Base-by-base conservation (phyloP, 768 basidiomycete species). In the Leccinum arenicola region DNA sequence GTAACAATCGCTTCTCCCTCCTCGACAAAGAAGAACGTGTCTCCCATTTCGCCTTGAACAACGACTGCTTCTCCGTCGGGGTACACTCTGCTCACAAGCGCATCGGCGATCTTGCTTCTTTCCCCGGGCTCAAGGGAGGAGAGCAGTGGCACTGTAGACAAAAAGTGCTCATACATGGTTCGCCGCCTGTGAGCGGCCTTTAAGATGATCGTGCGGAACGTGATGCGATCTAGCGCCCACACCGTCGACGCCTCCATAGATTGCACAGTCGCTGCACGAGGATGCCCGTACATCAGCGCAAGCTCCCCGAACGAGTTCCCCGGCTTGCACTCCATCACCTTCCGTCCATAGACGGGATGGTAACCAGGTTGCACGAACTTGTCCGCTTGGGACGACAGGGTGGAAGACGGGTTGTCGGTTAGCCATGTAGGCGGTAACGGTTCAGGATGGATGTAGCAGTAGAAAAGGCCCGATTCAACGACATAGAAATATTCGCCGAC, bases 401-500 rank as follows among this genome's bases (percentile, higher is more conserved):
- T 66, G 21, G 70, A 73, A 43, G 76, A 71, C 35, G 73, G 74
- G 36, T 74, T 72, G 25, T 80, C 80, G 9, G 78, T 76, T 38
- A 81, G 71, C 82, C 85, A 87, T 33, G 81, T 75, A 0, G 84
- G 82, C 2, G 87, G 85, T 17, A 86, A 74, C 6, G 85, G 84
- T 50, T 87, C 88, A 4, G 84, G 81, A 55, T 82, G 84, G 64
- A 89, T 86, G 73, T 87, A 98, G 72, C 93, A 91, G 65, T 95
- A 82, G 61, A 98, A 79, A 58, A 85, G 76, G 2, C 97, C 97
- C 48, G 83, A 81, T 75, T 98, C 97, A 63, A 98, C 94, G 55
- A 98, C 92, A 74, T 99, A 99, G 74, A 98, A 98, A 75, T 87
- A 95, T 67, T 98, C 95, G 55, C 97, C 97, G 19, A 93, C 91